Percentiles rank a stretch among this genome's conserved stretches.
These are phyloP conservation scores for Thalassiosira livingstoniorum DNA, from an alignment of 352 stramenopile species.

Conservation along the genomic window DNA sequence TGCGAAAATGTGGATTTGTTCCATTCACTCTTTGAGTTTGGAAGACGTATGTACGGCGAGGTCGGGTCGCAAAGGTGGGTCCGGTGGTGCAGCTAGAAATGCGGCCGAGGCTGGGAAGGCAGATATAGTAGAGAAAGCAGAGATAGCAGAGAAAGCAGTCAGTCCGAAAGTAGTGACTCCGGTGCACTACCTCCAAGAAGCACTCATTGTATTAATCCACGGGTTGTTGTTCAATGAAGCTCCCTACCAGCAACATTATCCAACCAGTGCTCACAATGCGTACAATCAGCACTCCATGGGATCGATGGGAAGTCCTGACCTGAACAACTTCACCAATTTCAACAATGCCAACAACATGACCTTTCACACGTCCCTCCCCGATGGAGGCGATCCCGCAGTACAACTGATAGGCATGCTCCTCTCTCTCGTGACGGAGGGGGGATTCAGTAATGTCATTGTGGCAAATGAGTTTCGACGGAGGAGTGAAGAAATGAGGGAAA, in stretches of 20 bases:
- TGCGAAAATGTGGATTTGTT: constrained; percentile 32
- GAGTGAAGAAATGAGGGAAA: neutral
- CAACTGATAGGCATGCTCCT: constrained; percentile 57
- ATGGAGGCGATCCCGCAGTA: constrained; percentile 53
- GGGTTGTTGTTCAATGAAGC: constrained; percentile 36
- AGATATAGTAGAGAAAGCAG: too few species aligned
- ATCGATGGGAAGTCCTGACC: neutral
- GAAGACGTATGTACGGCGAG: neutral
- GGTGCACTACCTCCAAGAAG: neutral
- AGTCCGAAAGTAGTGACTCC: neutral
- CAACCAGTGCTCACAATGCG: neutral
- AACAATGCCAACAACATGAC: neutral
- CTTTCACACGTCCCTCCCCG: neutral
- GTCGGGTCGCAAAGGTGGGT: neutral
- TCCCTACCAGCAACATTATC: constrained; percentile 26
- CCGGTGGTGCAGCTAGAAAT: neutral
- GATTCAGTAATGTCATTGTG: constrained; percentile 47
- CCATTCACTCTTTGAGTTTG: neutral
- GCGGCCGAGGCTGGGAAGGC: neutral
- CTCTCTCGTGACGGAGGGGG: constrained; percentile 48
- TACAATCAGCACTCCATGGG: neutral
- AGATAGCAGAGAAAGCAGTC: neutral
- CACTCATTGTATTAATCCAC: constrained; percentile 21
- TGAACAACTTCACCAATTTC: neutral
- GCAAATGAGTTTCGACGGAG: constrained; percentile 20